Percentiles rank a stretch among this genome's conserved stretches.
Evolutionary conservation across 495 filamentous ascomycete species (phyloP).

Genomic region (Penicillium daleae): DNA sequence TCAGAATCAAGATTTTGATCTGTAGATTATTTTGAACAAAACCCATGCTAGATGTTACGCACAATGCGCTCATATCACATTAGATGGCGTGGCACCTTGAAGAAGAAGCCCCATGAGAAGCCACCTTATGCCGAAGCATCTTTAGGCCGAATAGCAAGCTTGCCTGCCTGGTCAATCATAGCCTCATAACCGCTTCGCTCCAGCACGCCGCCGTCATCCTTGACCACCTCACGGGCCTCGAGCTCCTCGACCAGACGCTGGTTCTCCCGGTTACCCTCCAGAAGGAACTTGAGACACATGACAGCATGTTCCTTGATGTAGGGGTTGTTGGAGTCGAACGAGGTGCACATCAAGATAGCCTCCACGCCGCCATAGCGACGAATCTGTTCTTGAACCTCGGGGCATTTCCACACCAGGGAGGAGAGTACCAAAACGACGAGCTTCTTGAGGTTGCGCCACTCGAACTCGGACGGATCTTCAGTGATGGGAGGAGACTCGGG

Average conservation of each 20-base stretch:
- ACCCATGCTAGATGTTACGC: neutral
- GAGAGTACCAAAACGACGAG: conserved; percentile 86
- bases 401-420: conserved; percentile 78
- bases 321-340: conserved; percentile 84
- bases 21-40: neutral
- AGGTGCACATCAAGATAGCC: conserved; percentile 81
- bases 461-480: conserved; percentile 84
- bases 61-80: conserved; percentile 3
- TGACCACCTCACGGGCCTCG: conserved; percentile 55
- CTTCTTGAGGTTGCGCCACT: conserved; percentile 92
- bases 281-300: conserved; percentile 84
- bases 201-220: conserved; percentile 50
- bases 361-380: conserved; percentile 80
- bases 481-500: conserved; percentile 64
- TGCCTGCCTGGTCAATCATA: conserved; percentile 56
- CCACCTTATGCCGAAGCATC: conserved; percentile 37
- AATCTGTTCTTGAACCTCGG: conserved; percentile 82
- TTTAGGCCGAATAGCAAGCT: conserved; percentile 46
- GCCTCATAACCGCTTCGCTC: conserved; percentile 58
- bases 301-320: conserved; percentile 91
- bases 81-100: neutral
- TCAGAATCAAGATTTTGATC: neutral
- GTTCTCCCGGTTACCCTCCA: conserved; percentile 83
- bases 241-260: conserved; percentile 73
- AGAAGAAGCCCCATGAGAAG: neutral